Percentiles rank a stretch among this genome's conserved stretches.
phyloP scores from a whole-genome alignment of 2,329 filamentous ascomycete species.

The Aureobasidium pullulans region DNA sequence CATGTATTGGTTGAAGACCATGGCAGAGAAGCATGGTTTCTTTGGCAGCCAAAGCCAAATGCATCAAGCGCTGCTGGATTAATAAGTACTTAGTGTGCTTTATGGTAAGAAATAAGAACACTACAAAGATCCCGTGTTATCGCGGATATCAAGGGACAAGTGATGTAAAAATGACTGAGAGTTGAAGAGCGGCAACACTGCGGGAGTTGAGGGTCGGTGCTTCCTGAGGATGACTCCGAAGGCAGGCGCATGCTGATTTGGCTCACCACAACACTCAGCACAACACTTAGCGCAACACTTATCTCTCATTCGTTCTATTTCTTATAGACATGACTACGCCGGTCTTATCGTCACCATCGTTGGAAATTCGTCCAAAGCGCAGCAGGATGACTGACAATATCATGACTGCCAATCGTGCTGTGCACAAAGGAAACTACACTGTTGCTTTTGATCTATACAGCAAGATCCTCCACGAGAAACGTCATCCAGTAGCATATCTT shows the following conservation, averaged over 20 bases:
- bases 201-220: not conserved
- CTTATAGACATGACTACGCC: not conserved
- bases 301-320: not conserved
- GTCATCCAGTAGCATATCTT: conserved; percentile 20
- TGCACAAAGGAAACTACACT: not conserved
- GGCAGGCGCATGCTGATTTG: not conserved
- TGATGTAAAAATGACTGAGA: not conserved
- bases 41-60: too few species aligned
- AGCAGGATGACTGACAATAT: not conserved
- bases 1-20: too few species aligned
- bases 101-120: too few species aligned
- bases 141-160: too few species aligned
- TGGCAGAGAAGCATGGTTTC: too few species aligned
- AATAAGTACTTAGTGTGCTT: too few species aligned
- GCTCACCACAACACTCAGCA: not conserved
- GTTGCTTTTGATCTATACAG: not conserved
- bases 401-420: not conserved
- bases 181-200: not conserved
- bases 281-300: not conserved
- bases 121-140: too few species aligned
- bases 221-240: not conserved
- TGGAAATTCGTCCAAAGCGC: not conserved
- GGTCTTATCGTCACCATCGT: not conserved
- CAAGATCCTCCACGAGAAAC: not conserved
- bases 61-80: too few species aligned